Evolutionary conservation across 2,329 filamentous ascomycete genomes (phyloP).

Genomic region (Claviceps africana): DNA sequence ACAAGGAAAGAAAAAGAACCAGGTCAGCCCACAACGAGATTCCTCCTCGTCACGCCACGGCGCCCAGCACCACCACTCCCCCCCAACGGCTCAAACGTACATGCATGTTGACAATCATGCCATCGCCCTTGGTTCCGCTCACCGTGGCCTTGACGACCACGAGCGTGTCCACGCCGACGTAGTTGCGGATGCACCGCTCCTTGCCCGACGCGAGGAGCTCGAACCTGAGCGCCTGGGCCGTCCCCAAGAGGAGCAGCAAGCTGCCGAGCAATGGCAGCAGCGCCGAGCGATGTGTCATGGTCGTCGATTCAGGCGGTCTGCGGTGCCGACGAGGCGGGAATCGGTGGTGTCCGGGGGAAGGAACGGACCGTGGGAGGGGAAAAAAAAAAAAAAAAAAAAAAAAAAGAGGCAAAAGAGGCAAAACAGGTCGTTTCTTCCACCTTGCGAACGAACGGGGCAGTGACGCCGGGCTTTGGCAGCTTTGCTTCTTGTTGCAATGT

Average conservation of each 20-base stretch:
- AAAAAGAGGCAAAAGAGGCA: neutral
- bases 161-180: slow-evolving; percentile 79
- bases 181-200: slow-evolving; percentile 92
- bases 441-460: neutral
- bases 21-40: neutral
- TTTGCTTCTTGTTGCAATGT: slow-evolving; percentile 5
- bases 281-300: slow-evolving; percentile 37
- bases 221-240: slow-evolving; percentile 70
- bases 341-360: no score
- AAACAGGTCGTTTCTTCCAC: neutral
- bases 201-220: slow-evolving; percentile 63
- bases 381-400: neutral
- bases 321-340: no score
- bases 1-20: neutral
- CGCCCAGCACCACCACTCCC: neutral
- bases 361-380: no score
- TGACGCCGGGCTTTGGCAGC: neutral
- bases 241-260: slow-evolving; percentile 40
- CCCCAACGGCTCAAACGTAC: slow-evolving; percentile 41
- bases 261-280: slow-evolving; percentile 47
- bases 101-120: slow-evolving; percentile 86
- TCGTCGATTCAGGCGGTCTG: neutral
- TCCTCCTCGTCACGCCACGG: no score
- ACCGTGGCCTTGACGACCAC: slow-evolving; percentile 90
- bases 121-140: slow-evolving; percentile 76